Conservation (phyloP, 2,329 filamentous ascomycete genomes). For the Ophiostoma fasciatum region DNA sequence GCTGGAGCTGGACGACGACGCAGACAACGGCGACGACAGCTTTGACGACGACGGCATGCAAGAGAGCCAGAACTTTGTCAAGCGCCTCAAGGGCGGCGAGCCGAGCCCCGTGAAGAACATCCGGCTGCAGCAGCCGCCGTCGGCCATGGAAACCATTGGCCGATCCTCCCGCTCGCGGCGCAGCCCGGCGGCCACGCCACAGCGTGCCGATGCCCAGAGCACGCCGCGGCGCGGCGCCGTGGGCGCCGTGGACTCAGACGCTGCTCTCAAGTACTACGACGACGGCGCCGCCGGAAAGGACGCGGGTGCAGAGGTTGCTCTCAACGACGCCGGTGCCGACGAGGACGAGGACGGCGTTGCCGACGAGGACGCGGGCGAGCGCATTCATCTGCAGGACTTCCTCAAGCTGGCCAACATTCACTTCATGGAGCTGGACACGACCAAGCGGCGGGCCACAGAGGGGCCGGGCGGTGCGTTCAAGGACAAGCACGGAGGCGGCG, state of each 20-base stretch:
- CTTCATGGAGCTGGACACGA: constrained; percentile 97
- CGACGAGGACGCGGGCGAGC: constrained; percentile 40
- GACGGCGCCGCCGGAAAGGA: constrained; percentile 27
- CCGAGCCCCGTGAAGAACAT: constrained; percentile 66
- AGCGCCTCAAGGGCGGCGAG: constrained; percentile 56
- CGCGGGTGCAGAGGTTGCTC: constrained; percentile 12
- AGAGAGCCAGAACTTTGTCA: constrained; percentile 45
- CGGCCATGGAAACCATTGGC: constrained; percentile 51
- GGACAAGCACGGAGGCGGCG: constrained; percentile 18
- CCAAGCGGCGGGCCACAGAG: constrained; percentile 76
- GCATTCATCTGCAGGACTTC: constrained; percentile 80
- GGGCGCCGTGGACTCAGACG: not conserved
- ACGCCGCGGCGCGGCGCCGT: not conserved
- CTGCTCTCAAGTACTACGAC: constrained; percentile 24
- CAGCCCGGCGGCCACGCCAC: constrained; percentile 26
- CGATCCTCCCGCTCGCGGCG: constrained; percentile 36
- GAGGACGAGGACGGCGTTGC: constrained; percentile 23
- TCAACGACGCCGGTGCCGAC: constrained; percentile 16
- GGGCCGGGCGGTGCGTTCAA: constrained; percentile 38
- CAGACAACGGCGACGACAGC: constrained; percentile 23
- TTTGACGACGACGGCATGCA: constrained; percentile 29
- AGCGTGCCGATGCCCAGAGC: constrained; percentile 17
- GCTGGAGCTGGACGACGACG: constrained; percentile 49
- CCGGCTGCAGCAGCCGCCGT: constrained; percentile 52
- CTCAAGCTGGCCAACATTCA: constrained; percentile 90